A percentile compares a stretch with the other conserved stretches of the same genome.
phyloP scores from a whole-genome alignment of 345 rosid genomes.

The Hirschfeldia incana region DNA sequence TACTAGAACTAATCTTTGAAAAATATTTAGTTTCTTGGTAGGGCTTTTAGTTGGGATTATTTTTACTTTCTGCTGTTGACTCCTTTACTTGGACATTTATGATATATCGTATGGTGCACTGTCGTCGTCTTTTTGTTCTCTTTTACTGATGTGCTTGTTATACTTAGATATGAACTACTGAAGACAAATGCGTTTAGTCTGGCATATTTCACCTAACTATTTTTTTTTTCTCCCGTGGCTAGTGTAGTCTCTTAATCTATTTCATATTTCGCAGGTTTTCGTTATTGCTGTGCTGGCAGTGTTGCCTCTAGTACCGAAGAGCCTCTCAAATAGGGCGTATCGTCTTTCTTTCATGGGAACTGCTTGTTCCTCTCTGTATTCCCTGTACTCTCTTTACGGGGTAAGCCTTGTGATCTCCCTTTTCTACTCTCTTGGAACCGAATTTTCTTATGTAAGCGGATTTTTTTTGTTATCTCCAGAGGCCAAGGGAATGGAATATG shows the following conservation, averaged over 20 bases:
- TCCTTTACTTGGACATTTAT: neutral
- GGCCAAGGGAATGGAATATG: constrained; percentile 87
- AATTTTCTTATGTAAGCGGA: constrained; percentile 20
- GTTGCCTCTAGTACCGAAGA: constrained; percentile 70
- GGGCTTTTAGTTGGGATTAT: neutral
- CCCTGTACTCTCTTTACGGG: constrained; percentile 89
- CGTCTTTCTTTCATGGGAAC: constrained; percentile 95
- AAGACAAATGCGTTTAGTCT: neutral
- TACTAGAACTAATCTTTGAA: neutral
- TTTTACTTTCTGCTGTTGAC: neutral
- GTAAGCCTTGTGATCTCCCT: constrained; percentile 43
- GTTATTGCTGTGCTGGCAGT: constrained; percentile 88
- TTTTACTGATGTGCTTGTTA: neutral
- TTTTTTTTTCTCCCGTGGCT: neutral
- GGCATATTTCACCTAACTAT: neutral
- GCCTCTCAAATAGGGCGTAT: constrained; percentile 80
- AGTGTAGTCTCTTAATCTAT: neutral
- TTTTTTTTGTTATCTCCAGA: constrained; percentile 48
- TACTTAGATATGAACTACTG: neutral
- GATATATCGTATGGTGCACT: neutral
- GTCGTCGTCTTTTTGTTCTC: neutral
- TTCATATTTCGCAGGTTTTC: constrained; percentile 63
- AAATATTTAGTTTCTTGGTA: neutral
- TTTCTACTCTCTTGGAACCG: constrained; percentile 18
- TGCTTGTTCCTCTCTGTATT: constrained; percentile 75